Percentiles rank a stretch among this genome's conserved stretches.
phyloP scores from a whole-genome alignment of 1,139 yeast genomes.

The Suhomyces guaymorum region DNA sequence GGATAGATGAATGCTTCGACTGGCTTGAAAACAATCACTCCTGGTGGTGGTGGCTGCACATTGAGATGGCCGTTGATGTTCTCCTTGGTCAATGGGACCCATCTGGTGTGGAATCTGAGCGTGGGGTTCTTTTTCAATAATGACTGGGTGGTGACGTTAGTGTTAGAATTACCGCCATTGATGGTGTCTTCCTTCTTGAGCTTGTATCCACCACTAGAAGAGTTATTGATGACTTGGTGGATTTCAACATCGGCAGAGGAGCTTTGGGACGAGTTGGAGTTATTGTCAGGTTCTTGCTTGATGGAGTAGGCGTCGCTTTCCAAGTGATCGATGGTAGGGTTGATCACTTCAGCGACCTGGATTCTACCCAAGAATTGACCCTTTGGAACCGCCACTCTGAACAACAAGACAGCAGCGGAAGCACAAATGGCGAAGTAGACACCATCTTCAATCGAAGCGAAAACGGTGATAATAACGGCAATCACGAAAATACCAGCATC shows the following conservation, averaged over 20 bases:
- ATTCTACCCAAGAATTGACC: constrained; percentile 84
- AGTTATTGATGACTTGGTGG: constrained; percentile 41
- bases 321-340: constrained; percentile 45
- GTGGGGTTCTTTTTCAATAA: constrained; percentile 32
- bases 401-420: constrained; percentile 70
- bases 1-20: constrained; percentile 81
- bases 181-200: constrained; percentile 19
- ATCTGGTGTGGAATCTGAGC: constrained; percentile 58
- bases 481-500: constrained; percentile 76
- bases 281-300: constrained; percentile 13
- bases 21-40: constrained; percentile 83
- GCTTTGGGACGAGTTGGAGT: constrained; percentile 11
- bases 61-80: constrained; percentile 58
- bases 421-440: constrained; percentile 89
- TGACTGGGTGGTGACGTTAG: constrained; percentile 22
- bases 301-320: constrained; percentile 14
- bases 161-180: constrained; percentile 18
- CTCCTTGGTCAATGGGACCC: constrained; percentile 74
- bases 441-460: constrained; percentile 82
- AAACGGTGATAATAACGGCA: constrained; percentile 78
- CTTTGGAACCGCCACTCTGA: constrained; percentile 75
- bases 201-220: constrained; percentile 15
- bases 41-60: constrained; percentile 83
- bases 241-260: constrained; percentile 40
- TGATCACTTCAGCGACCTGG: constrained; percentile 64